Conservation (phyloP, 805 yeast species). For the Cyberlindnera suaveolens region DNA sequence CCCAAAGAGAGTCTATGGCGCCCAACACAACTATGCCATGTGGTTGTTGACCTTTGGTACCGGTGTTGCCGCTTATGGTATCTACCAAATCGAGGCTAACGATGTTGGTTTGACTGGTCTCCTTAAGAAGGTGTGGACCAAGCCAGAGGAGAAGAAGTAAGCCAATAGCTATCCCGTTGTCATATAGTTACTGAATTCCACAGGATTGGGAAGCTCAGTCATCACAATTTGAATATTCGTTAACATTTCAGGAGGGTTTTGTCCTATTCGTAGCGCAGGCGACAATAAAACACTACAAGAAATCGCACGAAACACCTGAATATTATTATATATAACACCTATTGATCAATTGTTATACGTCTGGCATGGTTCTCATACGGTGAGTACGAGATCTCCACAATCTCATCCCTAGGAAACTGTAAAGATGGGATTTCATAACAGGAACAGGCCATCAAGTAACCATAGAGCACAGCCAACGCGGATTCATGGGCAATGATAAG, state of each 20-base stretch:
- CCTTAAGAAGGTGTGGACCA: conserved; percentile 53
- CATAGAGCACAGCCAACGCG: conserved; percentile 82
- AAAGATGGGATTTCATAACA: conserved; percentile 80
- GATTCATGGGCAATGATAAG: conserved; percentile 92
- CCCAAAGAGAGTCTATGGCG: conserved; percentile 80
- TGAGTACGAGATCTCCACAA: conserved; percentile 81
- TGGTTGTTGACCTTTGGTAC: conserved; percentile 69
- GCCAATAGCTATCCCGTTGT: too few relatives aligned
- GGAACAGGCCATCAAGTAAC: conserved; percentile 89
- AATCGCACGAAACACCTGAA: neutral
- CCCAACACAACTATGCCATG: conserved; percentile 64
- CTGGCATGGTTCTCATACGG: conserved; percentile 75
- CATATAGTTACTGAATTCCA: too few relatives aligned
- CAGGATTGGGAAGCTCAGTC: too few relatives aligned
- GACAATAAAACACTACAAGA: neutral
- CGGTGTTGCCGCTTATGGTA: conserved; percentile 63
- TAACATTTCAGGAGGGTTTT: neutral
- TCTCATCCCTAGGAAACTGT: conserved; percentile 71
- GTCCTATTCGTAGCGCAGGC: neutral
- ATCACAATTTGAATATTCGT: too few relatives aligned
- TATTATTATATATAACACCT: neutral
- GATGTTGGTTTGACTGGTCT: conserved; percentile 74
- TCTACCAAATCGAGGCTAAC: conserved; percentile 75
- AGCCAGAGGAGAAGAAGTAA: conserved; percentile 19
- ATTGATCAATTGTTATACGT: conserved; percentile 35